These are phyloP conservation scores for Austroboletus rostrupii DNA, from an alignment of 1,284 basidiomycete species.

Conservation along the genomic window DNA sequence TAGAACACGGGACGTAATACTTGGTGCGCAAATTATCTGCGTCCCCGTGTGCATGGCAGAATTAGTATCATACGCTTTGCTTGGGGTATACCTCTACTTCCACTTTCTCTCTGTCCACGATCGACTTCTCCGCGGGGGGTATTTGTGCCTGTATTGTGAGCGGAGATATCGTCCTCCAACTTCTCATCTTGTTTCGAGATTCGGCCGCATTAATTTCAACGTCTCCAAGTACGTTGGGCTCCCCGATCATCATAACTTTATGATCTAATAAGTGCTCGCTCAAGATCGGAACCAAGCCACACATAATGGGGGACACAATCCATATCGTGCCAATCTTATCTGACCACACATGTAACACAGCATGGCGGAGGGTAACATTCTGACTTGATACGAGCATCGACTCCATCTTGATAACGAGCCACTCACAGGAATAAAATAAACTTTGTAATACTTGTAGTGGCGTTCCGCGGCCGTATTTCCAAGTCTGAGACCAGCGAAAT, in stretches of 20 bases:
- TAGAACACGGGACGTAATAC: too few relatives aligned
- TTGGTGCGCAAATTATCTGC: too few relatives aligned
- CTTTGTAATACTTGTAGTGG: constrained; percentile 48
- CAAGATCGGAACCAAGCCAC: constrained; percentile 56
- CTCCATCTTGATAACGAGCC: neutral
- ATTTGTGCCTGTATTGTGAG: too few relatives aligned
- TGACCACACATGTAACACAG: constrained; percentile 68
- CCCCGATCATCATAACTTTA: constrained; percentile 40
- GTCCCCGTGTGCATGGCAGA: too few relatives aligned
- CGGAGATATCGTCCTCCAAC: too few relatives aligned
- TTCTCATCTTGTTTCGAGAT: too few relatives aligned
- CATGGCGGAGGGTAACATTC: constrained; percentile 45
- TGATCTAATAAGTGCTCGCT: constrained; percentile 61
- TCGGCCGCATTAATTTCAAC: constrained; percentile 5
- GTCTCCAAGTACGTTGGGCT: constrained; percentile 21
- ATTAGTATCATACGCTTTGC: too few relatives aligned
- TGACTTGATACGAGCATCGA: constrained; percentile 20
- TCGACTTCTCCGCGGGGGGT: too few relatives aligned
- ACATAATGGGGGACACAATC: constrained; percentile 59
- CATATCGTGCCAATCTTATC: constrained; percentile 68
- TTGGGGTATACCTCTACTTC: too few relatives aligned
- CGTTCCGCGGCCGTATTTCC: constrained; percentile 52
- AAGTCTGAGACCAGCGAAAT: constrained; percentile 33
- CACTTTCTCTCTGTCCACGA: too few relatives aligned
- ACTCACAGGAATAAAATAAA: constrained; percentile 53